Evolutionary conservation across 495 filamentous ascomycete genomes (phyloP).

Genomic region (Aspergillus ellipticus): DNA sequence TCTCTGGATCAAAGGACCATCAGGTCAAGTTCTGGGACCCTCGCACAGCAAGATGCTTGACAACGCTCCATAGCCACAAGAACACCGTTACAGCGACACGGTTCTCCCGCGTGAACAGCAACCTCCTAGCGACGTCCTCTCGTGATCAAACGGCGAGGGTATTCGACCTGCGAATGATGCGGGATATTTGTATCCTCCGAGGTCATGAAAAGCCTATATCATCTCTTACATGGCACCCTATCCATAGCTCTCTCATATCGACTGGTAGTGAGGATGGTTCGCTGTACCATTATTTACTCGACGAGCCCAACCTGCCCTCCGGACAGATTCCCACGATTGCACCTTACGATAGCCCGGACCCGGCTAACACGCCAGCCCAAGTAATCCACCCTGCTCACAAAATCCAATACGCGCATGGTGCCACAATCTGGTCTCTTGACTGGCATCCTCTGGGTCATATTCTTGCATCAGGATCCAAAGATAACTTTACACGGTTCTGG

Average conservation of each 20-base stretch:
- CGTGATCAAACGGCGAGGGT: constrained; percentile 88
- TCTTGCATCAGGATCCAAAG: constrained; percentile 96
- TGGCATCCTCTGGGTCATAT: constrained; percentile 98
- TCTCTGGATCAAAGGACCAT: constrained; percentile 97
- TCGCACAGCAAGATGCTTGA: constrained; percentile 80
- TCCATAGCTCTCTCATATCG: constrained; percentile 82
- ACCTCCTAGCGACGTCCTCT: constrained; percentile 85
- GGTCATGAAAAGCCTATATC: constrained; percentile 96
- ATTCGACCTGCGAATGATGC: constrained; percentile 97
- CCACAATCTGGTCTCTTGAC: constrained; percentile 92
- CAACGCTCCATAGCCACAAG: constrained; percentile 95
- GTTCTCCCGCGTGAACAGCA: constrained; percentile 78
- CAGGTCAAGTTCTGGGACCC: constrained; percentile 98
- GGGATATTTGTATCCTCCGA: constrained; percentile 84
- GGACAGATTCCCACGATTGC: constrained; percentile 65
- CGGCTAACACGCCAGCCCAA: constrained; percentile 71
- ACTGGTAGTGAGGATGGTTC: constrained; percentile 87
- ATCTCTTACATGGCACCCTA: constrained; percentile 88
- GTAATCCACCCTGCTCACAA: constrained; percentile 85
- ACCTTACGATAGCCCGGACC: constrained; percentile 79
- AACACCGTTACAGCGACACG: constrained; percentile 86
- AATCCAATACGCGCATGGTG: constrained; percentile 82
- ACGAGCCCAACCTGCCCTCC: constrained; percentile 79
- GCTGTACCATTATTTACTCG: constrained; percentile 85
- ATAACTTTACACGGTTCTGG: constrained; percentile 96